A percentile compares a stretch with the other conserved stretches of the same genome.
These are phyloP conservation scores for Pseudocercospora eumusae DNA, from an alignment of 2,329 filamentous ascomycete genomes.

Conservation along the genomic window DNA sequence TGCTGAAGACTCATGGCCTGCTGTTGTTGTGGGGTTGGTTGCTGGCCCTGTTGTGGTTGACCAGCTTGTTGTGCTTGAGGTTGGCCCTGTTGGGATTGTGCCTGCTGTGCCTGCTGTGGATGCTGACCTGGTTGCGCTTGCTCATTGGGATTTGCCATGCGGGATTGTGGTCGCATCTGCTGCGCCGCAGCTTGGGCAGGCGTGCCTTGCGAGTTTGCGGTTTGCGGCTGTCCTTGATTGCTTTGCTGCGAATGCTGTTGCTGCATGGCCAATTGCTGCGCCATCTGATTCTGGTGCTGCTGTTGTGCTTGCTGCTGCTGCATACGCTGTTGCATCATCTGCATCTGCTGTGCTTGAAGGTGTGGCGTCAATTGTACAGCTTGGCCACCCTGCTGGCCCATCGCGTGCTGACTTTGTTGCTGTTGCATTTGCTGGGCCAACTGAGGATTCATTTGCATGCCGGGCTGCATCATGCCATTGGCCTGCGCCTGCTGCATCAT, in stretches of 20 bases:
- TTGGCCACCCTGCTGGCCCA: conserved; percentile 26
- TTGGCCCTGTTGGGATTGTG: conserved; percentile 42
- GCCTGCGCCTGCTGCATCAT: conserved; percentile 44
- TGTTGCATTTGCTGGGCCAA: conserved; percentile 45
- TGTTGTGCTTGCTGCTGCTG: conserved; percentile 41
- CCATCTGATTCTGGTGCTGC: conserved; percentile 45
- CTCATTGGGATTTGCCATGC: conserved; percentile 39
- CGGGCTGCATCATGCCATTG: conserved; percentile 34
- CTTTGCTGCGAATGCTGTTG: conserved; percentile 53
- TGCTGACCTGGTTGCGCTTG: conserved; percentile 36
- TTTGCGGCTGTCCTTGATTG: conserved; percentile 49
- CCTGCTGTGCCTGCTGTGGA: conserved; percentile 31
- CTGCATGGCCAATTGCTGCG: conserved; percentile 48
- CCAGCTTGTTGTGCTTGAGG: conserved; percentile 43
- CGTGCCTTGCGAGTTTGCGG: conserved; percentile 43
- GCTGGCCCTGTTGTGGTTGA: conserved; percentile 41
- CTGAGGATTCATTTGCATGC: conserved; percentile 39
- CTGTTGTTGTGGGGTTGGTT: conserved; percentile 46
- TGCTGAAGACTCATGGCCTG: conserved; percentile 31
- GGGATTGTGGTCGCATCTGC: conserved; percentile 46
- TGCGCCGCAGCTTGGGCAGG: conserved; percentile 36
- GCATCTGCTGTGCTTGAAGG: conserved; percentile 44
- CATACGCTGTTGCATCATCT: conserved; percentile 43
- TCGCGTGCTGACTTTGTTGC: conserved; percentile 37
- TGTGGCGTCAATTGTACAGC: conserved; percentile 30